Evolutionary conservation across 2,329 filamentous ascomycete genomes (phyloP).

Genomic region (Colletotrichum gigasporum): DNA sequence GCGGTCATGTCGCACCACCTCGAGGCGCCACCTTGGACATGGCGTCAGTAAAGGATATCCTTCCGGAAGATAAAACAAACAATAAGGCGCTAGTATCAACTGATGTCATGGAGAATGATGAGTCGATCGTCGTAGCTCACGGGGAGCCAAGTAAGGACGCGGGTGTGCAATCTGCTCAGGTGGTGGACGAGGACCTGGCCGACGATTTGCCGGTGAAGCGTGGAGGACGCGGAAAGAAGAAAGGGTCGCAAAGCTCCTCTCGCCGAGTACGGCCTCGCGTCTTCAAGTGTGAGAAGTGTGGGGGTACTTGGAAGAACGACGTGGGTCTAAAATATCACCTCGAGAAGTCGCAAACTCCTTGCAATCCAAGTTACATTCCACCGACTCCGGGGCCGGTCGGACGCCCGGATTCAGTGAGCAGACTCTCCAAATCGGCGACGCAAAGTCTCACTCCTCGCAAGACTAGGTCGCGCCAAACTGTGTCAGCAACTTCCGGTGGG

Average conservation of each 20-base stretch:
- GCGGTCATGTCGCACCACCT: no score
- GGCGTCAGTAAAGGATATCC: neutral
- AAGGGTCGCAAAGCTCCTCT: conserved; percentile 27
- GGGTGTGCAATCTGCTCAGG: neutral
- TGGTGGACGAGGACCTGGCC: neutral
- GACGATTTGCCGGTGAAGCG: neutral
- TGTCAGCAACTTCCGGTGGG: no score
- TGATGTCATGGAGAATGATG: neutral
- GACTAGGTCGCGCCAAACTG: neutral
- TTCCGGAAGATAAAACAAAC: no score
- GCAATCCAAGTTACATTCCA: conserved; percentile 58
- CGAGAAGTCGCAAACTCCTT: conserved; percentile 62
- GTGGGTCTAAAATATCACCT: conserved; percentile 68
- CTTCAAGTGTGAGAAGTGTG: conserved; percentile 63
- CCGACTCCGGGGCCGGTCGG: conserved; percentile 25
- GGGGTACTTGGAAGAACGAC: conserved; percentile 65
- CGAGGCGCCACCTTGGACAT: no score
- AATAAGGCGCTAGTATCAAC: neutral
- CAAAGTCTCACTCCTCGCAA: neutral
- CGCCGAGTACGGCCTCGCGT: conserved; percentile 31
- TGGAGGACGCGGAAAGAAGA: conserved; percentile 21
- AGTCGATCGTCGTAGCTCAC: conserved; percentile 8
- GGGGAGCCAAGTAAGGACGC: neutral
- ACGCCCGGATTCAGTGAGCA: neutral
- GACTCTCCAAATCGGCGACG: neutral